phyloP scores from a whole-genome alignment of 2,329 filamentous ascomycete genomes.

The Mycocentrospora acerina region DNA sequence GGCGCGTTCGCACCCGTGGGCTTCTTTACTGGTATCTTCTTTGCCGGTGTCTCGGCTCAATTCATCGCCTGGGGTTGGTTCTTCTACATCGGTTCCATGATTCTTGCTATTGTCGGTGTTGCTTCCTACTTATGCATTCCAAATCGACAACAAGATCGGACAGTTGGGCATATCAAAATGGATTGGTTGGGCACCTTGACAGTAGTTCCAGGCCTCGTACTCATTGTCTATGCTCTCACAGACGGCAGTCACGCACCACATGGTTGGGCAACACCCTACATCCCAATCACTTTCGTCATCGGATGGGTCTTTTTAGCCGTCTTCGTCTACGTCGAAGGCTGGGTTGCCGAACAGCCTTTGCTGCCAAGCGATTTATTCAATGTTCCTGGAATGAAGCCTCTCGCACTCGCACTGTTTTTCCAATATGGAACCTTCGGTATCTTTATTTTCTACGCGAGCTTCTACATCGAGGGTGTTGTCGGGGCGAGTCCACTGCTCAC shows the following conservation, averaged over 20 bases:
- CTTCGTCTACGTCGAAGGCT: slow-evolving; percentile 71
- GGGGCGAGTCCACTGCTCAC: slow-evolving; percentile 32
- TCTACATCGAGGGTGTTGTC: slow-evolving; percentile 38
- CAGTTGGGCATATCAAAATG: slow-evolving; percentile 30
- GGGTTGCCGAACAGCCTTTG: slow-evolving; percentile 67
- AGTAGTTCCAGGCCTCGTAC: slow-evolving; percentile 57
- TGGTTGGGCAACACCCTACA: slow-evolving; percentile 73
- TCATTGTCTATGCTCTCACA: slow-evolving; percentile 75
- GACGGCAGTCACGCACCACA: slow-evolving; percentile 68
- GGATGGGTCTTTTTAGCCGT: slow-evolving; percentile 61
- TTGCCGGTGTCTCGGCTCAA: slow-evolving; percentile 36
- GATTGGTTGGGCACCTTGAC: slow-evolving; percentile 41
- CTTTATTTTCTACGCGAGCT: slow-evolving; percentile 42
- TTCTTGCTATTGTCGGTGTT: slow-evolving; percentile 32
- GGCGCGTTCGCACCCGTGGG: slow-evolving; percentile 54
- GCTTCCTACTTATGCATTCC: slow-evolving; percentile 35
- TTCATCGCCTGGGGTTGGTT: slow-evolving; percentile 36
- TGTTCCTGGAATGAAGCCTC: slow-evolving; percentile 63
- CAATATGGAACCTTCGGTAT: slow-evolving; percentile 42
- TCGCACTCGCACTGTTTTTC: slow-evolving; percentile 47
- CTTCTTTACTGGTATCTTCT: slow-evolving; percentile 44
- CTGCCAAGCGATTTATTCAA: slow-evolving; percentile 70
- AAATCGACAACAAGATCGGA: slow-evolving; percentile 14
- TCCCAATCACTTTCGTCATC: slow-evolving; percentile 64
- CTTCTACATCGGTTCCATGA: slow-evolving; percentile 37